Percentiles rank a stretch among this genome's conserved stretches.
Conservation (phyloP, 2,329 filamentous ascomycete genomes). For the Coniochaeta pulveracea region DNA sequence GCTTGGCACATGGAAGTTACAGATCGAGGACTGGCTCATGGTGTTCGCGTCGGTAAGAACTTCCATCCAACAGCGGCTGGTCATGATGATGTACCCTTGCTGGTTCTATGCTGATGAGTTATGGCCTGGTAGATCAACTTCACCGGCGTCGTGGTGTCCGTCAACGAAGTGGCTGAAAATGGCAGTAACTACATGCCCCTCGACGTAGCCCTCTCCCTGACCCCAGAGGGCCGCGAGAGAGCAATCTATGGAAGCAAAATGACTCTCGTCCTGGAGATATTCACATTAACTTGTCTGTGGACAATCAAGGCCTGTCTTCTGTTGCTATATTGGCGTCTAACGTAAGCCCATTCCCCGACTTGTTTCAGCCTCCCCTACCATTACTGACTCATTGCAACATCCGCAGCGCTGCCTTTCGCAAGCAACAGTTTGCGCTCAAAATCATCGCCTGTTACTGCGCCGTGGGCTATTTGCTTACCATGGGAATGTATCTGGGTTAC, state of each 20-base stretch:
- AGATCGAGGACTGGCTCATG: slow-evolving; percentile 48
- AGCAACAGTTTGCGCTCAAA: slow-evolving; percentile 26
- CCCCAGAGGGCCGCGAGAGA: slow-evolving; percentile 24
- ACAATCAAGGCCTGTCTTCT: slow-evolving; percentile 39
- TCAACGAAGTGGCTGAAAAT: slow-evolving; percentile 28
- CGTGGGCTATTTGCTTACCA: slow-evolving; percentile 33
- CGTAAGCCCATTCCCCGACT: slow-evolving; percentile 18
- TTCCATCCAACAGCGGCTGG: too few relatives aligned
- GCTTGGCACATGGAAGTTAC: slow-evolving; percentile 33
- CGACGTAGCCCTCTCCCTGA: slow-evolving; percentile 27
- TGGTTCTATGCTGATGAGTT: neutral
- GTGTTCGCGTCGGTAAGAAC: slow-evolving; percentile 30
- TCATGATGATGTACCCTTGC: too few relatives aligned
- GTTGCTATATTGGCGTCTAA: slow-evolving; percentile 41
- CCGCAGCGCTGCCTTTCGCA: slow-evolving; percentile 13
- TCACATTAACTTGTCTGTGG: slow-evolving; percentile 39
- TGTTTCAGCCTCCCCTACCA: neutral
- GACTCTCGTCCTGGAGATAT: slow-evolving; percentile 40
- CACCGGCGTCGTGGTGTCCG: slow-evolving; percentile 28
- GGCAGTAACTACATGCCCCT: slow-evolving; percentile 32
- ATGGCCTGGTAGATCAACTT: slow-evolving; percentile 22
- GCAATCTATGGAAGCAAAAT: slow-evolving; percentile 42
- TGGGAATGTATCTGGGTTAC: slow-evolving; percentile 36
- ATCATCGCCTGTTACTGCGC: slow-evolving; percentile 30
- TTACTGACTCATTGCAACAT: neutral